Percentiles rank a stretch among this genome's conserved stretches.
These are phyloP conservation scores for Blastocystis sp. DNA, from an alignment of 352 stramenopile genomes.

Conservation along the genomic window DNA sequence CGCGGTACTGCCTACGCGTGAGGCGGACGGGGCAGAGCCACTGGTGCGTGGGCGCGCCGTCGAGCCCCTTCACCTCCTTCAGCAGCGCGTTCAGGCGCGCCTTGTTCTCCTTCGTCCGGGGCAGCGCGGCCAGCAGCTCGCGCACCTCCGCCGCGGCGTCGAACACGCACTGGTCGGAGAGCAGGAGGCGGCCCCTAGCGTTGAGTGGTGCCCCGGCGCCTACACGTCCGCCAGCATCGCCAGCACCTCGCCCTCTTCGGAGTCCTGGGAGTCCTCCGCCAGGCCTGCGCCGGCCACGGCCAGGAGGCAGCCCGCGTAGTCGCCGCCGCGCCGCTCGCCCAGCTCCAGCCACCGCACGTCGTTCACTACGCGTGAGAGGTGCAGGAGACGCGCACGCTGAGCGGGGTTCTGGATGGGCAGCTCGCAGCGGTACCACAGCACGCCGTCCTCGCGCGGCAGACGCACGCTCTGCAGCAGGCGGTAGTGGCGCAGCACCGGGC, in stretches of 20 bases:
- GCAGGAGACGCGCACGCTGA: neutral
- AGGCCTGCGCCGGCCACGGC: neutral
- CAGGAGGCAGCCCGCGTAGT: neutral
- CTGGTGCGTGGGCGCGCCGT: conserved; percentile 6
- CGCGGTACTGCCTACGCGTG: conserved; percentile 2
- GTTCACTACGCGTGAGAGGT: neutral
- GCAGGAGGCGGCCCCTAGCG: conserved; percentile 3
- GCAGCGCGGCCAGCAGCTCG: neutral
- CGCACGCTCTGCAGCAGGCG: neutral
- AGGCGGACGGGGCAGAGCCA: neutral
- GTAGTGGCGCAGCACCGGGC: conserved; percentile 1
- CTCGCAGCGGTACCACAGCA: conserved; percentile 26
- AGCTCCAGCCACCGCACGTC: neutral
- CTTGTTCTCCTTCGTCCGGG: conserved; percentile 62
- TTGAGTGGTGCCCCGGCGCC: neutral
- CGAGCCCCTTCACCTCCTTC: conserved; percentile 12
- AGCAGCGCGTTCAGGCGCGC: neutral
- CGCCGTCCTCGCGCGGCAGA: neutral
- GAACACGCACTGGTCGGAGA: neutral
- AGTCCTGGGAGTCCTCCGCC: neutral
- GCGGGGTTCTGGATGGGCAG: neutral
- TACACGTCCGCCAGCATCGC: conserved; percentile 3
- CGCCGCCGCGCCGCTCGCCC: neutral
- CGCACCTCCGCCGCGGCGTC: neutral
- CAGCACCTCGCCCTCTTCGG: neutral